Percentiles rank a stretch among this genome's conserved stretches.
phyloP scores from a whole-genome alignment of 202 grass and related monocot species.

The Digitaria exilis region DNA sequence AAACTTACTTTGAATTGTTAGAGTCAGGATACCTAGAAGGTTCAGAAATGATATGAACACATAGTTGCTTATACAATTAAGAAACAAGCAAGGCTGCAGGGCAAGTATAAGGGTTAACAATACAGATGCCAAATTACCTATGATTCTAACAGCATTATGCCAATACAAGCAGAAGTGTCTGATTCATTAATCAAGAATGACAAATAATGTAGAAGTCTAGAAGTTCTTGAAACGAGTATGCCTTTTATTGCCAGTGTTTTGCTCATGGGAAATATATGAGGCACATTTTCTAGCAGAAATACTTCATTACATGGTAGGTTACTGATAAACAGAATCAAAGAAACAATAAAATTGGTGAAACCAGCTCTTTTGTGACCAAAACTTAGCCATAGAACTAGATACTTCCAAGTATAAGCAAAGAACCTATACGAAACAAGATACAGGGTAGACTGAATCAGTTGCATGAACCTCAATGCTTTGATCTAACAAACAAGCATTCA shows the following conservation, averaged over 20 bases:
- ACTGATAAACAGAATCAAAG: background rate
- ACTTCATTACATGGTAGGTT: background rate
- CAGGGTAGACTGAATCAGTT: background rate
- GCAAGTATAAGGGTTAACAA: background rate
- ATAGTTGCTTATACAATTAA: background rate
- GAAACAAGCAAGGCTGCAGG: background rate
- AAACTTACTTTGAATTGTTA: background rate
- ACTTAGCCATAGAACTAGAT: background rate
- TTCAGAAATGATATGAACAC: background rate
- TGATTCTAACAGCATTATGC: background rate
- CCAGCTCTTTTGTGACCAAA: background rate
- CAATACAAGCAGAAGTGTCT: background rate
- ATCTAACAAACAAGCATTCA: constrained; percentile 1
- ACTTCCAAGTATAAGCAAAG: background rate
- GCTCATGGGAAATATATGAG: background rate
- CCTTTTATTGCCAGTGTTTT: too few species aligned
- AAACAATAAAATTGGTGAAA: background rate
- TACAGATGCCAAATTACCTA: background rate
- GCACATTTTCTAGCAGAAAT: background rate
- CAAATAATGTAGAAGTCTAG: background rate
- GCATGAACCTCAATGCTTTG: background rate
- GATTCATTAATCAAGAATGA: background rate
- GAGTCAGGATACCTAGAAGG: background rate
- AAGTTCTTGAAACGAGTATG: background rate
- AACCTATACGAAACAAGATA: background rate